phyloP scores from a whole-genome alignment of 2,329 filamentous ascomycete genomes.

The Escovopsis sp. region DNA sequence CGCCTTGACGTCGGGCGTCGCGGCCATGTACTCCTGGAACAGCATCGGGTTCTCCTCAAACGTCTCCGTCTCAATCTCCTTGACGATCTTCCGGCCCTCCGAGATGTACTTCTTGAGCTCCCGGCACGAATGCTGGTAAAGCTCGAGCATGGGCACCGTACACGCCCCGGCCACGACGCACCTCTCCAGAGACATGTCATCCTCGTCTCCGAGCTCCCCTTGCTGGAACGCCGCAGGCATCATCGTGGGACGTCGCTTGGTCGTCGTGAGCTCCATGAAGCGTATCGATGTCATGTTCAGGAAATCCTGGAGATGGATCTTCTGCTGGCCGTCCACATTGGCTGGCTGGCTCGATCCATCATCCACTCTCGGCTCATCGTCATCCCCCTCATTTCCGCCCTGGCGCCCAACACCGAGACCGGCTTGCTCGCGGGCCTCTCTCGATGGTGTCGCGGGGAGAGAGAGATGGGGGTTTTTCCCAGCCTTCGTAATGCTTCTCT shows the following conservation, averaged over 20 bases:
- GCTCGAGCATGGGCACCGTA: slow-evolving; percentile 80
- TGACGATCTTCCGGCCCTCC: slow-evolving; percentile 77
- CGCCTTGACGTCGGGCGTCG: slow-evolving; percentile 65
- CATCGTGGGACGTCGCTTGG: slow-evolving; percentile 76
- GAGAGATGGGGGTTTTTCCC: slow-evolving; percentile 26
- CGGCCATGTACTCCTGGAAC: slow-evolving; percentile 82
- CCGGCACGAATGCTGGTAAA: slow-evolving; percentile 91
- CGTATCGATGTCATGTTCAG: slow-evolving; percentile 90
- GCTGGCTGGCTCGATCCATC: slow-evolving; percentile 29
- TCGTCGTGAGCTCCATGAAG: slow-evolving; percentile 97
- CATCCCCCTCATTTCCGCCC: slow-evolving; percentile 9
- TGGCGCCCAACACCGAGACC: too few relatives aligned
- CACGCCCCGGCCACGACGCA: slow-evolving; percentile 82
- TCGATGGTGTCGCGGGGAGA: slow-evolving; percentile 38
- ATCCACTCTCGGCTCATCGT: slow-evolving; percentile 31
- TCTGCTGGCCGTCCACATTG: slow-evolving; percentile 32
- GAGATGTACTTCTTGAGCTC: slow-evolving; percentile 96
- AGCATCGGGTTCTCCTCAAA: slow-evolving; percentile 81
- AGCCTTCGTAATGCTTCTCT: slow-evolving; percentile 29
- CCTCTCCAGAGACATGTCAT: slow-evolving; percentile 51
- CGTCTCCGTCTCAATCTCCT: slow-evolving; percentile 79
- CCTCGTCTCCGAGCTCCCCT: slow-evolving; percentile 26
- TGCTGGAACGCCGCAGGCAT: slow-evolving; percentile 38
- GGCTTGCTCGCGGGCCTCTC: slow-evolving; percentile 33
- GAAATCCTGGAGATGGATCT: slow-evolving; percentile 81